These are phyloP conservation scores for Rosa lucieae DNA, from an alignment of 306 rosid species.

Conservation along the genomic window DNA sequence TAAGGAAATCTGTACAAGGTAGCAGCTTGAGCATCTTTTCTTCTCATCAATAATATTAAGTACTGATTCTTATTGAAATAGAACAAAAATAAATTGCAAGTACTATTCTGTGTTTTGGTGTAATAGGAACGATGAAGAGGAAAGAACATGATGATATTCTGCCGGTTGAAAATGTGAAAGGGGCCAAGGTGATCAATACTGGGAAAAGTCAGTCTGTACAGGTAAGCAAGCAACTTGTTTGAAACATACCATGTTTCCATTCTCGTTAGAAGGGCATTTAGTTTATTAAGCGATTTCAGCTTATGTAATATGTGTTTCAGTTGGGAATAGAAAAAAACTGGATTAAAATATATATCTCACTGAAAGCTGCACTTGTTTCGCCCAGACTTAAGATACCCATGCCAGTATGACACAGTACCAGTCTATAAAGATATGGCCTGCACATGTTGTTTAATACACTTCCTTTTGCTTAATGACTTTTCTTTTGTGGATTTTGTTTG, in stretches of 20 bases:
- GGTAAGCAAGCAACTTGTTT: constrained; percentile 45
- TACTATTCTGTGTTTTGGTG: constrained; percentile 21
- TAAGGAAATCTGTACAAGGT: constrained; percentile 45
- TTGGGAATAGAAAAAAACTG: neutral
- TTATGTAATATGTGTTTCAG: neutral
- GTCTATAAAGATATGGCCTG: neutral
- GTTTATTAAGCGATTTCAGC: neutral
- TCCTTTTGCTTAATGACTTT: neutral
- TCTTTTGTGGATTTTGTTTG: constrained; percentile 10
- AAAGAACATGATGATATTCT: constrained; percentile 41
- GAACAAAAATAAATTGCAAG: neutral
- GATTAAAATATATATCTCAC: neutral
- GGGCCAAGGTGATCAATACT: constrained; percentile 23
- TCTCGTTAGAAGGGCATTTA: neutral
- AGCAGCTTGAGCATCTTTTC: constrained; percentile 26
- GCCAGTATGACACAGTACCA: neutral
- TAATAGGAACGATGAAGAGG: constrained; percentile 57
- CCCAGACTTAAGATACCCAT: neutral
- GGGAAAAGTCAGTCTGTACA: constrained; percentile 34
- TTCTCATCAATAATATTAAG: constrained; percentile 8
- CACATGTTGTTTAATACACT: neutral
- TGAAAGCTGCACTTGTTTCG: neutral
- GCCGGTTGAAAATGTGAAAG: constrained; percentile 32
- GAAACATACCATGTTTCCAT: neutral
- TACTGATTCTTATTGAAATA: neutral